A percentile compares a stretch with the other conserved stretches of the same genome.
Conservation (phyloP, 495 filamentous ascomycete species). For the Tuber magnatum region DNA sequence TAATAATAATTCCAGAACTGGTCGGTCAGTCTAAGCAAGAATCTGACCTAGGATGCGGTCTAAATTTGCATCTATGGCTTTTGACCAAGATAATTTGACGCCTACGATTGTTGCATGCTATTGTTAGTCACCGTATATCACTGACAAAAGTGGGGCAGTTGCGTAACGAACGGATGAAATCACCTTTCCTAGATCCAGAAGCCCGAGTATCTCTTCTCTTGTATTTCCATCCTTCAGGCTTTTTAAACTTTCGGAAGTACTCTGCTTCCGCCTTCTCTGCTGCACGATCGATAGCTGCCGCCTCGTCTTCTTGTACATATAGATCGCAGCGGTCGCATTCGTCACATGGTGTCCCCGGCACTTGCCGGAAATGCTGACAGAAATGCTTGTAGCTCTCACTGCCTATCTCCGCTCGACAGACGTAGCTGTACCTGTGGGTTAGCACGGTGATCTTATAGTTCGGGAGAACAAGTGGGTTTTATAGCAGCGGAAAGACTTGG, state of each 20-base stretch:
- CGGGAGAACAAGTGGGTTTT: neutral
- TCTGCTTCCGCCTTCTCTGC: slow-evolving; percentile 70
- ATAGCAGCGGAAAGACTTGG: neutral
- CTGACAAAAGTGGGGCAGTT: neutral
- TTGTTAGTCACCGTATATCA: neutral
- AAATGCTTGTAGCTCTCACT: slow-evolving; percentile 76
- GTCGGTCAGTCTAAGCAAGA: neutral
- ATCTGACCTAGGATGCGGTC: neutral
- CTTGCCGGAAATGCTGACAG: slow-evolving; percentile 87
- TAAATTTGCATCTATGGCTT: neutral
- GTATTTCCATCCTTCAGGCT: slow-evolving; percentile 29
- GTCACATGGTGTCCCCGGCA: slow-evolving; percentile 59
- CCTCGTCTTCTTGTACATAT: slow-evolving; percentile 80
- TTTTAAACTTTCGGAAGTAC: slow-evolving; percentile 50
- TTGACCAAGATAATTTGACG: neutral
- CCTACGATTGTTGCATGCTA: neutral
- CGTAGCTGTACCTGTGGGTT: slow-evolving; percentile 17
- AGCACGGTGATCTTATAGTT: neutral
- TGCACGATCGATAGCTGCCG: slow-evolving; percentile 64
- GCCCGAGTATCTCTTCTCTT: slow-evolving; percentile 34
- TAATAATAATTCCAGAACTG: neutral
- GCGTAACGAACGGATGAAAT: neutral
- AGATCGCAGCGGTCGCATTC: slow-evolving; percentile 85
- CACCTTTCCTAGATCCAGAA: neutral
- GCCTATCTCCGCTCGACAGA: slow-evolving; percentile 43